A percentile compares a stretch with the other conserved stretches of the same genome.
Conservation (phyloP, 1,284 basidiomycete genomes). For the Trametes versicolor region DNA sequence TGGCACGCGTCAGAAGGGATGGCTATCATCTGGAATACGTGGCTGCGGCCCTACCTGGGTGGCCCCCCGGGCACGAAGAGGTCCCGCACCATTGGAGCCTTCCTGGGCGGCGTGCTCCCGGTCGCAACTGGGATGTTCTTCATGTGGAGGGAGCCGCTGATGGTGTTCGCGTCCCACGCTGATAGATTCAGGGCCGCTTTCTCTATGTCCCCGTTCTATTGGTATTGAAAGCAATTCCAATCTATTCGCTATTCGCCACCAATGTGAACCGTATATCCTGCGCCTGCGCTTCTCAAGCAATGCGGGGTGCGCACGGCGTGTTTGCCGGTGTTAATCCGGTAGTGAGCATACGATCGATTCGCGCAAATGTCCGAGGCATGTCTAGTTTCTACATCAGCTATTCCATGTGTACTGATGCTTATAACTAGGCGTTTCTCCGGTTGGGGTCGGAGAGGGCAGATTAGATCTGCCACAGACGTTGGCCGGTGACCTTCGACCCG, state of each 20-base stretch:
- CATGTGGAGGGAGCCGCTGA: conserved; percentile 65
- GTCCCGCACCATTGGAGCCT: conserved; percentile 46
- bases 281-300: no score
- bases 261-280: no score
- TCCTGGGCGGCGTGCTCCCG: conserved; percentile 51
- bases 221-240: conserved; percentile 29
- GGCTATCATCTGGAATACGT: conserved; percentile 61
- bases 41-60: conserved; percentile 42
- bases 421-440: neutral
- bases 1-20: conserved; percentile 70
- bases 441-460: neutral
- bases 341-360: neutral
- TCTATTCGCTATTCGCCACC: no score
- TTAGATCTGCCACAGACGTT: neutral
- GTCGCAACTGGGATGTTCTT: conserved; percentile 62
- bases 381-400: neutral
- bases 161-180: conserved; percentile 60
- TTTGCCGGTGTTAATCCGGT: neutral
- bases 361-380: neutral
- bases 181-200: conserved; percentile 55
- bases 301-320: no score
- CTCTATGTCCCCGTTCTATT: conserved; percentile 45
- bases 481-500: neutral
- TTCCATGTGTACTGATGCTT: neutral
- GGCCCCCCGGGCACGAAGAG: conserved; percentile 41